Base-by-base conservation (phyloP, 2,329 filamentous ascomycete species). In the Gaeumannomyces tritici region DNA sequence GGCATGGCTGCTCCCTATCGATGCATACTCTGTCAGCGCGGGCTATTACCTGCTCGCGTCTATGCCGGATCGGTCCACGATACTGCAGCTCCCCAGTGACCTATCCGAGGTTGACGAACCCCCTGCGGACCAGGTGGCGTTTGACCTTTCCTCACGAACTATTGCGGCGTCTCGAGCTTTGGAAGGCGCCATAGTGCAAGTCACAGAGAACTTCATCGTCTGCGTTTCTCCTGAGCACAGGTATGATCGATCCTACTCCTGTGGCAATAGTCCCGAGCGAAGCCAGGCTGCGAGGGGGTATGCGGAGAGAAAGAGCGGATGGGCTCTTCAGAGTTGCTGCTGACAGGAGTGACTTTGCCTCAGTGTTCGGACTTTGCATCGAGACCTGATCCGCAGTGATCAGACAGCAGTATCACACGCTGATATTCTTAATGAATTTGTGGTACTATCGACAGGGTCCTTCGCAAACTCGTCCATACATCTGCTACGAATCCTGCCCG, bases 91-190 rank as follows among this genome's bases (percentile, higher is more conserved):
- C 28, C 75, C 80, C 1, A 70, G 70, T 29, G 79, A 85, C 67
- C 75, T 83, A 4, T 70, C 73, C 2, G 74, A 79, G 31, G 78
- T 78, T 13, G 73, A 70, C 29, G 77, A 79, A n/a, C 70, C 79
- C 28, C 70, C 75, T 7, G 66, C 76, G 7, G 74, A 77, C 8
- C 66, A 69, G 2, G 75, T 76, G 0, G 72, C 73, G 11, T 83
- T 86, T 63, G 84, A 88, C 67, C 70, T 82, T 21, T 72, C 72
- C 2, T 80, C 78, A 4, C 75, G 80, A 57, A 88, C 85, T 0
- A 72, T 88, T 29, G 76, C 77, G 26, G 76, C 79, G 15, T 69
- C 71, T 3, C 73, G 75, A 35, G 67, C 74, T 13, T 67, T 71
- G 6, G 69, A 73, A 3, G 72, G 73, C 1, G 70, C 69, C 1